Evolutionary conservation across 257 asterid genomes (phyloP), one percentile per base, ranked within the genome.

Genomic region (Ilex aquifolium): DNA sequence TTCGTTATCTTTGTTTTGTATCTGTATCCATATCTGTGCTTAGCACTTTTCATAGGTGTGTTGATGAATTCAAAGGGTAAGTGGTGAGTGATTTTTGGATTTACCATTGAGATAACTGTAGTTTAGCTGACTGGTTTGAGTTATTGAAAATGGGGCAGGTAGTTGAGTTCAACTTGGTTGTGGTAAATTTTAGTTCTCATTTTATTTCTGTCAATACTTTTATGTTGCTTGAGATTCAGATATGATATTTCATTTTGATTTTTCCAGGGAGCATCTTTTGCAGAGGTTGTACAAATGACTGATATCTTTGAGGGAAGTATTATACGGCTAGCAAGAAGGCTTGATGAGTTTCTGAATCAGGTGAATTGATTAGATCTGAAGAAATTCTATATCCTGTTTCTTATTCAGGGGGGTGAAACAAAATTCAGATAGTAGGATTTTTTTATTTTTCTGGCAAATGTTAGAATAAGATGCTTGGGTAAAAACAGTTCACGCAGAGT

Each of bases 231-330:
- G 1, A 36, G 42, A 36, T 36, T 36, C 8, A 36, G 8, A 8
- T 8, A 36, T 3, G n/a, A 21, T 3, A 10, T n/a, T 32, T 12
- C 17, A 31, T 44, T 56, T 21, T 62, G 4, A 13, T 32, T 52
- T 44, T 58, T 65, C 16, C 80, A 91, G 95, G 99, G 99, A 68
- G 92, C 95, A 69, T 55, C 94, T 12, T 92, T 92, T 67, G 79
- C 88, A 49, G 95, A 89, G 31, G 86, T 89, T 56, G 85, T 78
- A 52, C 87, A 82, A 67, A 82, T 89, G 97, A 92, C 95, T 3
- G 99, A 92, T 79, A 89, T 92, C 32, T 87, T 89, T 58, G 97
- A 92, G 84, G 97, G 97, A 31, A 89, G 99, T 85, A 85, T 92
- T 74, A 89, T 92, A 71, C 79, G 99, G 56, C 77, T 76, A 52